phyloP scores from a whole-genome alignment of 169 alveolate species.

The Plasmodium knowlesi region DNA sequence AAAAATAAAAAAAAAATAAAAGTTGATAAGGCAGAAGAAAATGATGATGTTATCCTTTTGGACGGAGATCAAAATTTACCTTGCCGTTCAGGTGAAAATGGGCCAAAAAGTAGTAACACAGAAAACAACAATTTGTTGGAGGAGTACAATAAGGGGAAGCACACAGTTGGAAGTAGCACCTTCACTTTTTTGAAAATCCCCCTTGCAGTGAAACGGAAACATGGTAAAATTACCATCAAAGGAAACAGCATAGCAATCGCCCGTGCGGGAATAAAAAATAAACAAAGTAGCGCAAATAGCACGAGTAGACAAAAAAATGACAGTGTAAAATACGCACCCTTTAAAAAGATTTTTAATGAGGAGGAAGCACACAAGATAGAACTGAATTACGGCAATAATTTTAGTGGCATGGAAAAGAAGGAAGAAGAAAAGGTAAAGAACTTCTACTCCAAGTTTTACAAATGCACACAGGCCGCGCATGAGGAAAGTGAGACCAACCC shows the following conservation, averaged over 20 bases:
- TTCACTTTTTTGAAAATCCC: background rate
- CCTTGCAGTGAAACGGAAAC: background rate
- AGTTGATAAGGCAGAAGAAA: background rate
- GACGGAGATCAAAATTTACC: background rate
- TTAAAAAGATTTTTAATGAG: constrained; percentile 25
- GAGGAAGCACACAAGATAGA: constrained; percentile 7
- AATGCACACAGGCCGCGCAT: background rate
- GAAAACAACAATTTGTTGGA: background rate
- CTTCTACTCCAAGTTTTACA: constrained; percentile 32
- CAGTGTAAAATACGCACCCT: background rate
- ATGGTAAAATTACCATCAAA: background rate
- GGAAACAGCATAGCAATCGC: background rate
- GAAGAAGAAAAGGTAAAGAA: constrained; percentile 27
- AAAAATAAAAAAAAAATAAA: background rate
- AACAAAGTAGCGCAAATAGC: background rate
- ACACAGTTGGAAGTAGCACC: background rate
- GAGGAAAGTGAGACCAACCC: background rate
- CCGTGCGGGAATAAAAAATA: background rate
- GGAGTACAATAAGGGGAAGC: background rate
- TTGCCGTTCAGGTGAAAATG: constrained; percentile 9
- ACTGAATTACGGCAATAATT: constrained; percentile 19
- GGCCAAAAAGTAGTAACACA: background rate
- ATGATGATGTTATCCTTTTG: background rate
- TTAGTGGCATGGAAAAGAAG: constrained; percentile 13
- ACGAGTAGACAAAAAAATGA: constrained; percentile 12